Evolutionary conservation across 1,284 basidiomycete species (phyloP).

Genomic region (Wallemia mellicola): DNA sequence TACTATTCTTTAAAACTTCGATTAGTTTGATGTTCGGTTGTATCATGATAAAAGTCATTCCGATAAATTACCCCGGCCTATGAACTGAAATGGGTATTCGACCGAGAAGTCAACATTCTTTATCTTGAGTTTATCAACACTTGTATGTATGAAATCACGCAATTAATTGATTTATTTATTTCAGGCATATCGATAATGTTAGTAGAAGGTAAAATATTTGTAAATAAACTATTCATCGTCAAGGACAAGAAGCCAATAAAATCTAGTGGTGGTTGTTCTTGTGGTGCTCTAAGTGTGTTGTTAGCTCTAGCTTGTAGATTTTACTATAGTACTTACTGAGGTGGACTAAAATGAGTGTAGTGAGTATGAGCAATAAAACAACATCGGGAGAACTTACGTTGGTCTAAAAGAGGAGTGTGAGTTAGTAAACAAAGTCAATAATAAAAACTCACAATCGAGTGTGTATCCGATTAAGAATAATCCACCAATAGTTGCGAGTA

Average conservation of each 20-base stretch:
- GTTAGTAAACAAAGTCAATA: background rate
- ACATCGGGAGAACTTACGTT: slow-evolving; percentile 2
- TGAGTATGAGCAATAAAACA: slow-evolving; percentile 2
- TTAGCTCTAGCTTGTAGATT: background rate
- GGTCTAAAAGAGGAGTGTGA: background rate
- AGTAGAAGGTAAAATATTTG: too few relatives aligned
- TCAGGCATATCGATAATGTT: too few relatives aligned
- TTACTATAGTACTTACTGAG: slow-evolving; percentile 26
- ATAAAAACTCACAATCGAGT: slow-evolving; percentile 26
- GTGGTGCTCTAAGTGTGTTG: slow-evolving; percentile 33
- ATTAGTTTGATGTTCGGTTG: background rate
- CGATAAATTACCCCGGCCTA: background rate
- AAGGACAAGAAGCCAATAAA: background rate
- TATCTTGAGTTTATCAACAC: too few relatives aligned
- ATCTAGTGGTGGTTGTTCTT: slow-evolving; percentile 48
- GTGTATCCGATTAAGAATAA: slow-evolving; percentile 63
- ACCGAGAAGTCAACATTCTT: too few relatives aligned
- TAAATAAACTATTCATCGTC: background rate
- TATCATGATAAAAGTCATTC: background rate
- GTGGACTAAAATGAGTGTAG: slow-evolving; percentile 26
- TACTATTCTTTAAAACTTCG: background rate
- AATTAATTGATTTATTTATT: too few relatives aligned
- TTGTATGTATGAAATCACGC: too few relatives aligned
- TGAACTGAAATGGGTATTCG: too few relatives aligned
- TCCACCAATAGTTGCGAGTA: slow-evolving; percentile 38